Conservation (phyloP, 352 stramenopile genomes). For the Phytophthora foliorum region DNA sequence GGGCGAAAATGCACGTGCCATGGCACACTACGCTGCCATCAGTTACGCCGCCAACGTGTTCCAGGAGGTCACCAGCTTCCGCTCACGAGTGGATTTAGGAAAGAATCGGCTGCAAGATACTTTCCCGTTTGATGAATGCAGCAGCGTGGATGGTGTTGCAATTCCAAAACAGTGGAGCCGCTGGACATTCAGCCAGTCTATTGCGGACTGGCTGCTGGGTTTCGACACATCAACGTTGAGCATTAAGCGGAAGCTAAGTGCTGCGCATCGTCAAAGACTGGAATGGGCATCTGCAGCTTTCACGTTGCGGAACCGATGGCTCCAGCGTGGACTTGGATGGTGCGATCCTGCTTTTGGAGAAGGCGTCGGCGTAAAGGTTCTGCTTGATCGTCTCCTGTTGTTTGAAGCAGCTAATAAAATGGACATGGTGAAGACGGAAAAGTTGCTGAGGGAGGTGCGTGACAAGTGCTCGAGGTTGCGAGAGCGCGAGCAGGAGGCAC, state of each 20-base stretch:
- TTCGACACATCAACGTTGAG: slow-evolving; percentile 58
- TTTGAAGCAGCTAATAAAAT: slow-evolving; percentile 81
- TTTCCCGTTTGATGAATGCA: slow-evolving; percentile 52
- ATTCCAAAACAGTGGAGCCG: slow-evolving; percentile 60
- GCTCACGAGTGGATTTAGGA: slow-evolving; percentile 49
- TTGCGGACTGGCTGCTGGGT: slow-evolving; percentile 74
- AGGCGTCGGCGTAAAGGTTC: slow-evolving; percentile 70
- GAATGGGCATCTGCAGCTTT: slow-evolving; percentile 66
- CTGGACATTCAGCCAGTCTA: slow-evolving; percentile 52
- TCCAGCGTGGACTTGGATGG: slow-evolving; percentile 70
- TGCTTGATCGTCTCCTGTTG: slow-evolving; percentile 63
- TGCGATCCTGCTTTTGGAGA: slow-evolving; percentile 57
- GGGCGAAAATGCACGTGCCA: slow-evolving; percentile 61
- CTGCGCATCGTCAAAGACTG: slow-evolving; percentile 62
- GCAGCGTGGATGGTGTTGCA: slow-evolving; percentile 47
- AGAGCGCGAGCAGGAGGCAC: slow-evolving; percentile 50
- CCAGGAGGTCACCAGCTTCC: slow-evolving; percentile 70
- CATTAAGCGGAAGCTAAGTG: slow-evolving; percentile 54
- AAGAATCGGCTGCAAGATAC: slow-evolving; percentile 53
- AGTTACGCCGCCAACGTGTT: slow-evolving; percentile 67
- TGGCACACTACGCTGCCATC: slow-evolving; percentile 76
- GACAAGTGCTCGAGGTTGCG: slow-evolving; percentile 71
- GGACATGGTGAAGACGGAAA: slow-evolving; percentile 77
- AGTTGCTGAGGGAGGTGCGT: slow-evolving; percentile 65
- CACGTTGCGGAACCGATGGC: slow-evolving; percentile 74